Conservation (phyloP, 2,329 filamentous ascomycete genomes). For the Pseudogymnoascus sp. region DNA sequence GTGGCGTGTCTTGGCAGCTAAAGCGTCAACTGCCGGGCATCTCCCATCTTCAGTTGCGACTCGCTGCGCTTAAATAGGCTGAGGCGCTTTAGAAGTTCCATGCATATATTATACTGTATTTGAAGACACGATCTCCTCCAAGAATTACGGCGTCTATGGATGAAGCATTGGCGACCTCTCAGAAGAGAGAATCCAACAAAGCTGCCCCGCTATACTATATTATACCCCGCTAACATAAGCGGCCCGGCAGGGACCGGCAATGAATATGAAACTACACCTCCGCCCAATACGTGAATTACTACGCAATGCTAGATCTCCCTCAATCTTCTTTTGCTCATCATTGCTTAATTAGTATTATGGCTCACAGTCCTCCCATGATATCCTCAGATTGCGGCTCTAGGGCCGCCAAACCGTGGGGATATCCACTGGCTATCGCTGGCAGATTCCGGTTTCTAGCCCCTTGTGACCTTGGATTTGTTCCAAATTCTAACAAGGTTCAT, state of each 20-base stretch:
- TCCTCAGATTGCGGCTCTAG: neutral
- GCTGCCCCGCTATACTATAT: neutral
- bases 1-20: neutral
- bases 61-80: neutral
- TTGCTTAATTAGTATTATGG: neutral
- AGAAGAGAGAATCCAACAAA: neutral
- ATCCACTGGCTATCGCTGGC: neutral
- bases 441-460: neutral
- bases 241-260: neutral
- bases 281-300: neutral
- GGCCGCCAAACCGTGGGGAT: slow-evolving; percentile 1
- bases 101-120: neutral
- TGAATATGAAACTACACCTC: neutral
- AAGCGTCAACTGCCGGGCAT: neutral
- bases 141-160: neutral
- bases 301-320: neutral
- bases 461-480: neutral
- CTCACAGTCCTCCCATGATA: too few relatives aligned
- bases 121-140: neutral
- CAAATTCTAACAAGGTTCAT: neutral
- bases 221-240: neutral
- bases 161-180: neutral
- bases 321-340: slow-evolving; percentile 1
- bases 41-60: neutral
- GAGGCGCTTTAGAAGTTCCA: neutral